These are phyloP conservation scores for Mucor lusitanicus DNA, from an alignment of 371 early-diverging fungal genomes.

Conservation along the genomic window DNA sequence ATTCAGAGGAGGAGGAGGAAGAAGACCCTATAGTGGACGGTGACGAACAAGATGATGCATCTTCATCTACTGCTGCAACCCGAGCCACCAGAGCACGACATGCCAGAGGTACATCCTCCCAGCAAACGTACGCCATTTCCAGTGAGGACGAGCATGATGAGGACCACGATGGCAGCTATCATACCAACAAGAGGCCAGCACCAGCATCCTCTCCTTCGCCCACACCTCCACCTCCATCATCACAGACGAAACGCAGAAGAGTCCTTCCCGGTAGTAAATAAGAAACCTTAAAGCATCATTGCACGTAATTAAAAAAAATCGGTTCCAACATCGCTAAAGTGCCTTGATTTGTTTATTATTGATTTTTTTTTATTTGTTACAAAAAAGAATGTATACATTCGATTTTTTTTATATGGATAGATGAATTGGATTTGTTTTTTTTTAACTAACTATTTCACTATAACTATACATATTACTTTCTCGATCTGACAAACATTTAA, in stretches of 20 bases:
- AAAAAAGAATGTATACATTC: neutral
- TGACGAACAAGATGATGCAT: neutral
- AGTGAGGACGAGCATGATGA: neutral
- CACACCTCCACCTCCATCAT: neutral
- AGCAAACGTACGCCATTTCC: neutral
- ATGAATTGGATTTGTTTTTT: neutral
- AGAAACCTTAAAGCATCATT: neutral
- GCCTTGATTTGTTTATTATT: slow-evolving; percentile 8
- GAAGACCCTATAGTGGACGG: neutral
- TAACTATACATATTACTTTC: neutral
- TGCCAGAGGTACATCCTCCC: neutral
- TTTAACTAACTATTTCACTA: neutral
- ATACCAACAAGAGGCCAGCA: neutral
- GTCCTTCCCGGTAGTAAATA: neutral
- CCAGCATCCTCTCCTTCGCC: neutral
- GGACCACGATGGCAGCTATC: neutral
- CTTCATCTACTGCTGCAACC: neutral
- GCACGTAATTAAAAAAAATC: slow-evolving; percentile 1
- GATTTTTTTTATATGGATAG: slow-evolving; percentile 1
- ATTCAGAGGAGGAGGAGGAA: neutral
- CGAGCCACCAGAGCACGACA: neutral
- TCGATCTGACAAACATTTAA: neutral
- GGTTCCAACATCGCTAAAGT: slow-evolving; percentile 7
- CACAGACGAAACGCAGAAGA: neutral
- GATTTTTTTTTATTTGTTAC: slow-evolving; percentile 1